Conservation (phyloP, 257 asterid species). For the Gentiana macrophylla region DNA sequence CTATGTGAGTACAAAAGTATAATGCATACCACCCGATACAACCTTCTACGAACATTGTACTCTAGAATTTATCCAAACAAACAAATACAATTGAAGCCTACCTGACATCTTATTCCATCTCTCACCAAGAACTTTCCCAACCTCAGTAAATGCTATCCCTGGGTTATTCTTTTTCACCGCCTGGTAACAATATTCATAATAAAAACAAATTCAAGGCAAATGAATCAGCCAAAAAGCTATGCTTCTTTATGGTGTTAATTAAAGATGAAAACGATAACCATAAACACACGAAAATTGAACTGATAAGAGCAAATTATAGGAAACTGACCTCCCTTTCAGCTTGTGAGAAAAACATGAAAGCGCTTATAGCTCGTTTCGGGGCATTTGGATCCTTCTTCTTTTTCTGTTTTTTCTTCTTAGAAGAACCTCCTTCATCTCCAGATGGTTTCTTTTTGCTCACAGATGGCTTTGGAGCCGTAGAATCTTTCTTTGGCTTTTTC, state of each 20-base stretch:
- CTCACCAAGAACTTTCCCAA: conserved; percentile 75
- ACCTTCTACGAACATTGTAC: too few species aligned
- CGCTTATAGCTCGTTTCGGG: conserved; percentile 73
- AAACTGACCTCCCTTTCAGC: conserved; percentile 72
- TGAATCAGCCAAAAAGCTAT: too few species aligned
- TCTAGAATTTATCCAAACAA: too few species aligned
- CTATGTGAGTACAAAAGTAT: too few species aligned
- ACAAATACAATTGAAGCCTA: conserved; percentile 8
- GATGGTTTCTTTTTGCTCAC: conserved; percentile 43
- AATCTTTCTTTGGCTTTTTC: conserved; percentile 55
- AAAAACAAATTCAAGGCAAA: too few species aligned
- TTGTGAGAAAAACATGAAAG: conserved; percentile 84
- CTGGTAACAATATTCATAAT: conserved; percentile 16
- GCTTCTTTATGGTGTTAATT: too few species aligned
- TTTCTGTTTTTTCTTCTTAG: conserved; percentile 68
- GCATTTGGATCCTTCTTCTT: conserved; percentile 96
- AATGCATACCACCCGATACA: too few species aligned
- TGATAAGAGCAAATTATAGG: not conserved
- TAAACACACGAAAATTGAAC: not conserved
- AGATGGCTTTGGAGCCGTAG: conserved; percentile 47
- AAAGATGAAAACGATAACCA: too few species aligned
- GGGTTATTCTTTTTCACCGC: conserved; percentile 65
- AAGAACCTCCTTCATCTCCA: conserved; percentile 57
- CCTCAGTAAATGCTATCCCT: conserved; percentile 63
- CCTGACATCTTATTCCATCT: conserved; percentile 89